These are phyloP conservation scores for Ilex aquifolium DNA, from an alignment of 257 asterid genomes.

Conservation along the genomic window DNA sequence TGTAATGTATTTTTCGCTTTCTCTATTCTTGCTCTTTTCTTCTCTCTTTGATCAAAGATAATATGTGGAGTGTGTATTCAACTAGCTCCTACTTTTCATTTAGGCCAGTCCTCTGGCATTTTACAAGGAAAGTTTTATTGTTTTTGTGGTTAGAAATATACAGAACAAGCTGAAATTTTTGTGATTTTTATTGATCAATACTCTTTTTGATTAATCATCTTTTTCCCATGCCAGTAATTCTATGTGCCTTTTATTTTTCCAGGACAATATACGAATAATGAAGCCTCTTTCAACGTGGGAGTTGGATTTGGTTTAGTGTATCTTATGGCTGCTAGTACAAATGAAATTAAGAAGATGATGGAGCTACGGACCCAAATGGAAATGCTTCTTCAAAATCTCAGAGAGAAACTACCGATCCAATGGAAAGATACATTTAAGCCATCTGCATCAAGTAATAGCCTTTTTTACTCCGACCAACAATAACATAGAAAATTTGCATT, in stretches of 20 bases:
- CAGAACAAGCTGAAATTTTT: no score
- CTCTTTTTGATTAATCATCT: no score
- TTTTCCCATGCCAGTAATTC: not conserved
- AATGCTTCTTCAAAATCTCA: constrained; percentile 35
- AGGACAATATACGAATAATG: constrained; percentile 29
- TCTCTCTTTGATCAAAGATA: no score
- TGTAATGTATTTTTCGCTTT: no score
- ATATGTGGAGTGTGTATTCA: no score
- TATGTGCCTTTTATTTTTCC: constrained; percentile 1
- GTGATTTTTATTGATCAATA: no score
- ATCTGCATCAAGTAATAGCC: constrained; percentile 16
- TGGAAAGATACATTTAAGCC: constrained; percentile 9
- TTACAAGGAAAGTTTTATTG: no score
- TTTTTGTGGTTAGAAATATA: no score
- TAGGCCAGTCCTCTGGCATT: no score
- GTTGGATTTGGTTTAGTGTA: constrained; percentile 60
- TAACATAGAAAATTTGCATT: constrained; percentile 12
- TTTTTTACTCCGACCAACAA: constrained; percentile 19
- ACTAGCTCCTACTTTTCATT: no score
- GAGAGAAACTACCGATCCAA: constrained; percentile 22
- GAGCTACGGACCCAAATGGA: constrained; percentile 41
- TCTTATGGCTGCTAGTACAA: constrained; percentile 36
- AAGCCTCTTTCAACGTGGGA: constrained; percentile 41
- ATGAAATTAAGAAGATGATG: constrained; percentile 45
- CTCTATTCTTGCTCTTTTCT: no score